Conservation (phyloP, 805 yeast genomes). For the Candida vartiovaarae region DNA sequence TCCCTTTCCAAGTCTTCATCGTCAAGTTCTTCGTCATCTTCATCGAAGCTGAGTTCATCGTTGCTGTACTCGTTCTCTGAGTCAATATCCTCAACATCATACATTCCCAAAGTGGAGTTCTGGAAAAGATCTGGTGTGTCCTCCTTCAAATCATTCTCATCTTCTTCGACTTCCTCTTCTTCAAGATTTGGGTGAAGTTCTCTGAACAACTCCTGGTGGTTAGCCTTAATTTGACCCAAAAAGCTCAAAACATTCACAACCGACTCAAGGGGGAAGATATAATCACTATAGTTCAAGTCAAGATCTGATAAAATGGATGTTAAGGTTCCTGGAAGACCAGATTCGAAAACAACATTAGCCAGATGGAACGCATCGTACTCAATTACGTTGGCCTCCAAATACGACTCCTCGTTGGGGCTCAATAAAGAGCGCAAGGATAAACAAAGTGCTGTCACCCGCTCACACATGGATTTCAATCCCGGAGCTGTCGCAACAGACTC, state of each 20-base stretch:
- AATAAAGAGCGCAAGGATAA: slow-evolving; percentile 20
- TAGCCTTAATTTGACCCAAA: slow-evolving; percentile 49
- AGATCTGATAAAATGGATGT: slow-evolving; percentile 54
- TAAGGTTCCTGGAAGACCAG: slow-evolving; percentile 50
- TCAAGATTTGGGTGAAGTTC: slow-evolving; percentile 34
- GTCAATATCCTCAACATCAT: slow-evolving; percentile 70
- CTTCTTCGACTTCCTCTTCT: slow-evolving; percentile 49
- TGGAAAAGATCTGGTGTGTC: slow-evolving; percentile 79
- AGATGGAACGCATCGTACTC: slow-evolving; percentile 58
- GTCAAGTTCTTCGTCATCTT: slow-evolving; percentile 31
- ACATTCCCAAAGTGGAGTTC: slow-evolving; percentile 92
- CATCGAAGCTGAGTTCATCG: slow-evolving; percentile 40
- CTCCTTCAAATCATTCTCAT: slow-evolving; percentile 51
- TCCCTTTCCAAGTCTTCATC: slow-evolving; percentile 21
- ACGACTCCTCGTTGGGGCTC: slow-evolving; percentile 14
- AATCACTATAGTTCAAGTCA: slow-evolving; percentile 68
- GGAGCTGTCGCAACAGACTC: slow-evolving; percentile 37
- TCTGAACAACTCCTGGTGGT: slow-evolving; percentile 51
- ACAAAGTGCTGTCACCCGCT: slow-evolving; percentile 39
- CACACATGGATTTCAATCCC: slow-evolving; percentile 39
- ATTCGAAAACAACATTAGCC: slow-evolving; percentile 61
- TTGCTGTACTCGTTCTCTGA: slow-evolving; percentile 56
- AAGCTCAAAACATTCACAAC: slow-evolving; percentile 53
- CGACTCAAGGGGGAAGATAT: slow-evolving; percentile 50
- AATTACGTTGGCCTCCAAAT: slow-evolving; percentile 27